Conservation (phyloP, 345 rosid species). For the Gossypium anomalum region DNA sequence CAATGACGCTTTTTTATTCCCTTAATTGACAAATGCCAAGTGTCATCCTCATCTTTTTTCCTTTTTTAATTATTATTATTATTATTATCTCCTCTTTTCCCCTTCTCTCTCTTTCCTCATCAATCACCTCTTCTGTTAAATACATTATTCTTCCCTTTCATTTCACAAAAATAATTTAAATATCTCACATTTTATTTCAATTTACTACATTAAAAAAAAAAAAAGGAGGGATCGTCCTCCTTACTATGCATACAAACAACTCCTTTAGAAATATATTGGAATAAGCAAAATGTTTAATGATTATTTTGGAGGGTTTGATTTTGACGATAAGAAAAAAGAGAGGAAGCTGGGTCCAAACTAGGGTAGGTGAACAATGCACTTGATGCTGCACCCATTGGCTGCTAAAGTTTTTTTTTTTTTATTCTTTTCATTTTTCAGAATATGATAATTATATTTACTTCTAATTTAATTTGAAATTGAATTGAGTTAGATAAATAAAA, state of each 20-base stretch:
- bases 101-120: background rate
- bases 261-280: background rate
- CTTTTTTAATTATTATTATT: background rate
- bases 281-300: background rate
- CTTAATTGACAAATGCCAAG: slow-evolving; percentile 23
- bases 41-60: slow-evolving; percentile 2
- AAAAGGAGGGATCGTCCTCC: background rate
- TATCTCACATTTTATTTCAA: background rate
- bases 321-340: too few species aligned
- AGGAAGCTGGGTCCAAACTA: background rate
- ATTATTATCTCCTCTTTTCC: background rate
- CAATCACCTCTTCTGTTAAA: slow-evolving; percentile 15
- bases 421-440: too few species aligned
- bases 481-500: too few species aligned
- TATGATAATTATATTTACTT: too few species aligned
- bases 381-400: background rate
- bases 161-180: background rate
- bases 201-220: background rate
- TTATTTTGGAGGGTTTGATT: too few species aligned
- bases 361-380: background rate
- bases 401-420: too few species aligned
- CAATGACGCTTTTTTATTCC: slow-evolving; percentile 12
- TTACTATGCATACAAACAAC: too few species aligned
- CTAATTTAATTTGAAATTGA: too few species aligned
- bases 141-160: background rate